Conservation (phyloP, 148 eudicot genomes). For the Pouteria glomerata region DNA sequence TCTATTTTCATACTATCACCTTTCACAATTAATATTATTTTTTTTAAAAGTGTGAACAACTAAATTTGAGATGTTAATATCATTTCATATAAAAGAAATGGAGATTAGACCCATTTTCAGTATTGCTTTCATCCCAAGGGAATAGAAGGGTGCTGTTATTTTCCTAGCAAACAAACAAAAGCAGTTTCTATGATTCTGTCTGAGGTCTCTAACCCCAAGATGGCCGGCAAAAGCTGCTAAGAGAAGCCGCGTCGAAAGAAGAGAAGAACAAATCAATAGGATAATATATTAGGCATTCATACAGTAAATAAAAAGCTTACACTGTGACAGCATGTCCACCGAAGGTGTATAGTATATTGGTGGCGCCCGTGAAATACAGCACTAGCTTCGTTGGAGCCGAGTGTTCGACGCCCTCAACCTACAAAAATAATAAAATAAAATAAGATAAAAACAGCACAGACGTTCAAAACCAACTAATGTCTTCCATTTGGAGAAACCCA, state of each 20-base stretch:
- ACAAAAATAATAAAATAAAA: neutral
- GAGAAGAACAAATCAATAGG: slow-evolving; percentile 2
- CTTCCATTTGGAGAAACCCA: neutral
- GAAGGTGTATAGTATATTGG: slow-evolving; percentile 82
- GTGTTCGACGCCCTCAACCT: slow-evolving; percentile 64
- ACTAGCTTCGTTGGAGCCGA: slow-evolving; percentile 65
- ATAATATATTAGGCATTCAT: neutral
- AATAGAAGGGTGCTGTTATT: slow-evolving; percentile 3
- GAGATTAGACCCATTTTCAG: neutral
- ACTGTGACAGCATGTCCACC: slow-evolving; percentile 98
- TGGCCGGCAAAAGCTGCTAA: slow-evolving; percentile 35
- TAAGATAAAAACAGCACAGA: neutral
- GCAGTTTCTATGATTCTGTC: slow-evolving; percentile 22
- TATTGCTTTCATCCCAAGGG: neutral
- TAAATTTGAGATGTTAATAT: no score
- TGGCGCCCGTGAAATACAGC: slow-evolving; percentile 88
- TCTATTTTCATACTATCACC: no score
- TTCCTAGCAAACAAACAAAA: slow-evolving; percentile 22
- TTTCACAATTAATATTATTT: no score
- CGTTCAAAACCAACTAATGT: neutral
- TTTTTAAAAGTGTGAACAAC: no score
- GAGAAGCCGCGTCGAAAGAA: slow-evolving; percentile 26
- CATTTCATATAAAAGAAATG: no score
- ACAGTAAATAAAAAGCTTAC: slow-evolving; percentile 37
- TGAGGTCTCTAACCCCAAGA: slow-evolving; percentile 13